Percentiles rank a stretch among this genome's conserved stretches.
Conservation (phyloP, 495 filamentous ascomycete species). For the Penicillium alfredii region DNA sequence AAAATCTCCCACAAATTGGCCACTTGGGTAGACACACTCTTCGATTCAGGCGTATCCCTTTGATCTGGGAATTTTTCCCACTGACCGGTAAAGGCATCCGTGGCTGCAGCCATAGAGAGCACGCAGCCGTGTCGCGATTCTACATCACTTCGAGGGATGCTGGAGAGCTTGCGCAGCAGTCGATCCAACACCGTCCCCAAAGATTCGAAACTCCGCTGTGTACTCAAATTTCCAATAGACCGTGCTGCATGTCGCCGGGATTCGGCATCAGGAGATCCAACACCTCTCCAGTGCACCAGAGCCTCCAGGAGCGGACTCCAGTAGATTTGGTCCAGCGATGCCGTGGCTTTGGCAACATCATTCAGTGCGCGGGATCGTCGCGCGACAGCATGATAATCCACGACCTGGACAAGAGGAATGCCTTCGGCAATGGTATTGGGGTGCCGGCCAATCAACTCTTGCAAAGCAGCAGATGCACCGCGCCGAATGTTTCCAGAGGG, state of each 20-base stretch:
- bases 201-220: constrained; percentile 25
- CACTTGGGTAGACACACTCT: constrained; percentile 20
- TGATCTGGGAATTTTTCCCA: constrained; percentile 5
- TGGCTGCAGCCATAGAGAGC: constrained; percentile 48
- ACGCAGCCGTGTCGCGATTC: constrained; percentile 65
- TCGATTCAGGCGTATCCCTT: constrained; percentile 13
- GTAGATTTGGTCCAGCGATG: constrained; percentile 58
- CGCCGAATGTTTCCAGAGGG: constrained; percentile 87
- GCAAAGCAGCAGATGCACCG: constrained; percentile 85
- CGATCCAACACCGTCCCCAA: constrained; percentile 30
- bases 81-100: constrained; percentile 29
- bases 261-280: constrained; percentile 65
- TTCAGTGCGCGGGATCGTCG: constrained; percentile 74
- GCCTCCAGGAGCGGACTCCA: constrained; percentile 62
- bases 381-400: constrained; percentile 91
- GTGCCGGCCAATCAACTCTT: constrained; percentile 90
- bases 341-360: constrained; percentile 63
- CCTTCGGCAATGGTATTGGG: constrained; percentile 75
- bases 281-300: constrained; percentile 81
- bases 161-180: constrained; percentile 39
- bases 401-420: constrained; percentile 76
- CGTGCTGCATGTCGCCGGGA: constrained; percentile 66
- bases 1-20: constrained; percentile 38
- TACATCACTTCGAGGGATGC: constrained; percentile 52
- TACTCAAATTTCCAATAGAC: constrained; percentile 58